Conservation (phyloP, 2,329 filamentous ascomycete species). For the Fusarium equiseti region DNA sequence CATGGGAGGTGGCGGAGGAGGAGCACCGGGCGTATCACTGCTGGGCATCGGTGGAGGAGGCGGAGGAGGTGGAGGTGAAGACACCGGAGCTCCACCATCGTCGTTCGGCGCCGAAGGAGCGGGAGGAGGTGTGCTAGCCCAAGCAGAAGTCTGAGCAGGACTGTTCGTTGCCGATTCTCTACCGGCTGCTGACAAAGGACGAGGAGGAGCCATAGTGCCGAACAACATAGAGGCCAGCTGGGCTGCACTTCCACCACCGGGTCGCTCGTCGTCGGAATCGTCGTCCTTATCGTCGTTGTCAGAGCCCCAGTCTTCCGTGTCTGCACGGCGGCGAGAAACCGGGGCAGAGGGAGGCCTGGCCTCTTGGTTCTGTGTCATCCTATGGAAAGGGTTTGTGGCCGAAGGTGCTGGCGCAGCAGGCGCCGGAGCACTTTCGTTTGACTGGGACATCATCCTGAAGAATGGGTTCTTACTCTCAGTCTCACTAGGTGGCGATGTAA, state of each 20-base stretch:
- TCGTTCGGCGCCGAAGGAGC: conserved; percentile 52
- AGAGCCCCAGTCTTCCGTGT: conserved; percentile 85
- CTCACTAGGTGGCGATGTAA: conserved; percentile 69
- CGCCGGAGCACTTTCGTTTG: conserved; percentile 63
- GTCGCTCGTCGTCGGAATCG: conserved; percentile 73
- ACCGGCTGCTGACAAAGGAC: conserved; percentile 85
- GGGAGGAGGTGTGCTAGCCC: conserved; percentile 55
- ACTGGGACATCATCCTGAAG: conserved; percentile 86
- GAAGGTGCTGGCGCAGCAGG: conserved; percentile 54
- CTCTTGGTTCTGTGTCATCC: conserved; percentile 79
- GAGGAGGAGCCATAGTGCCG: conserved; percentile 94
- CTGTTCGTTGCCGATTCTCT: conserved; percentile 67
- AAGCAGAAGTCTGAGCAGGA: conserved; percentile 55
- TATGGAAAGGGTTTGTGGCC: conserved; percentile 93
- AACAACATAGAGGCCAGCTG: conserved; percentile 95
- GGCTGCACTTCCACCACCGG: conserved; percentile 85
- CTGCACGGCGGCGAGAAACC: conserved; percentile 66
- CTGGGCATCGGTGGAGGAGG: conserved; percentile 39
- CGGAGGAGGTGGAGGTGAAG: conserved; percentile 49
- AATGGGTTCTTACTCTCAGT: conserved; percentile 94
- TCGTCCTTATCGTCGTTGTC: conserved; percentile 71
- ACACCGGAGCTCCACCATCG: conserved; percentile 46
- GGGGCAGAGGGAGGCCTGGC: conserved; percentile 61
- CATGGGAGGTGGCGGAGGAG: conserved; percentile 55
- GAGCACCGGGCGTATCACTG: conserved; percentile 44